Conservation (phyloP, 1,139 yeast species). For the Suhomyces atakaporum region DNA sequence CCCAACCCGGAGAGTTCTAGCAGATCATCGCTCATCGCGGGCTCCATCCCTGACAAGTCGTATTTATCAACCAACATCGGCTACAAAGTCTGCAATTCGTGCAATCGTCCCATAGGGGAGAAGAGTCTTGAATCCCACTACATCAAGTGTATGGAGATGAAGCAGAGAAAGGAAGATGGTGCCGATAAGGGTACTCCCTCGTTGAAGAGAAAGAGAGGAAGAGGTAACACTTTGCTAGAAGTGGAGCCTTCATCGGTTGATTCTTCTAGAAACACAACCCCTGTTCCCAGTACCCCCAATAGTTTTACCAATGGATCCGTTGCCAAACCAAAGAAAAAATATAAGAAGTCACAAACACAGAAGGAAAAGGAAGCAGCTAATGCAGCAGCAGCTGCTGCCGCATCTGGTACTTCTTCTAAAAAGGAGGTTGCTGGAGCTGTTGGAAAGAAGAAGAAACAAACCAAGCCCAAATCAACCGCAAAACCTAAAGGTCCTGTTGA, state of each 20-base stretch:
- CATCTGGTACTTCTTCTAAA: slow-evolving; percentile 16
- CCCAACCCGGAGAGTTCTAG: slow-evolving; percentile 21
- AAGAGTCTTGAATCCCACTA: slow-evolving; percentile 49
- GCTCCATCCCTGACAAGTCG: slow-evolving; percentile 38
- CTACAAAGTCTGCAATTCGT: slow-evolving; percentile 65
- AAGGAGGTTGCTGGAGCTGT: slow-evolving; percentile 14
- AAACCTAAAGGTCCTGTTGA: slow-evolving; percentile 84
- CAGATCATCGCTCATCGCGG: slow-evolving; percentile 20
- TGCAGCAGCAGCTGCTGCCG: slow-evolving; percentile 50
- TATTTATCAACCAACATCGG: slow-evolving; percentile 45
- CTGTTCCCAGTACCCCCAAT: slow-evolving; percentile 32
- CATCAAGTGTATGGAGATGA: slow-evolving; percentile 49
- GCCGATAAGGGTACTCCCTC: slow-evolving; percentile 22
- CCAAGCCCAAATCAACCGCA: slow-evolving; percentile 53
- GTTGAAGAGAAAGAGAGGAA: slow-evolving; percentile 37
- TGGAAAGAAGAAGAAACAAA: slow-evolving; percentile 42
- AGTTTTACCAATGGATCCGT: slow-evolving; percentile 20
- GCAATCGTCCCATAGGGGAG: slow-evolving; percentile 64
- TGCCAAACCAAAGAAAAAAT: slow-evolving; percentile 43
- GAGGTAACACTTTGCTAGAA: slow-evolving; percentile 30
- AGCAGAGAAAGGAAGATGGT: slow-evolving; percentile 33
- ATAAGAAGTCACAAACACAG: slow-evolving; percentile 47
- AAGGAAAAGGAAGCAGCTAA: slow-evolving; percentile 51
- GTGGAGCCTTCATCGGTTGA: slow-evolving; percentile 45
- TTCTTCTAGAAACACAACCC: slow-evolving; percentile 44